These are phyloP conservation scores for Colletotrichum sp. DNA, from an alignment of 2,329 filamentous ascomycete genomes.

Conservation along the genomic window DNA sequence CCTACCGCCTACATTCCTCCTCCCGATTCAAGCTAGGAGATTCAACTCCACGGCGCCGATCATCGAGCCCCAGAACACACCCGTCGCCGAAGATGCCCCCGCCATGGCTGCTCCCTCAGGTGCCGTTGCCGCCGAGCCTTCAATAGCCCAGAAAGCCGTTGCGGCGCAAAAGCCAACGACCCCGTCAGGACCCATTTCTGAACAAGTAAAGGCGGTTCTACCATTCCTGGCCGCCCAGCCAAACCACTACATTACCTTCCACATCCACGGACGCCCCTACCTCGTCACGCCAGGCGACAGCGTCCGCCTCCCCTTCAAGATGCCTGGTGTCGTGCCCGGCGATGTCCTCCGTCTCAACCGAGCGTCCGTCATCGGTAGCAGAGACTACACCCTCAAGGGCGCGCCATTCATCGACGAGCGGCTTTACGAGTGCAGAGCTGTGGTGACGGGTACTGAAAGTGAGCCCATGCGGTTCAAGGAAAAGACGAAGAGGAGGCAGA, in stretches of 20 bases:
- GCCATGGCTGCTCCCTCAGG: slow-evolving; percentile 9
- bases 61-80: slow-evolving; percentile 40
- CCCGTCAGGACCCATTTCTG: slow-evolving; percentile 48
- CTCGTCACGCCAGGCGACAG: slow-evolving; percentile 79
- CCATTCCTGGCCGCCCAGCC: slow-evolving; percentile 76
- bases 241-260: slow-evolving; percentile 77
- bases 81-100: slow-evolving; percentile 16
- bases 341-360: slow-evolving; percentile 89
- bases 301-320: slow-evolving; percentile 79
- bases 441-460: slow-evolving; percentile 83
- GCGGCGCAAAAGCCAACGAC: neutral
- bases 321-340: slow-evolving; percentile 78
- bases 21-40: slow-evolving; percentile 34
- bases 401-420: slow-evolving; percentile 82
- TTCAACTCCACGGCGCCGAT: slow-evolving; percentile 58
- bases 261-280: slow-evolving; percentile 82
- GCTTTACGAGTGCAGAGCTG: slow-evolving; percentile 84
- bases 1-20: slow-evolving; percentile 36
- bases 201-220: slow-evolving; percentile 65
- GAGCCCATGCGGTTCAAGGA: slow-evolving; percentile 79
- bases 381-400: slow-evolving; percentile 89
- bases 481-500: slow-evolving; percentile 81
- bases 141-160: neutral
- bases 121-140: neutral
- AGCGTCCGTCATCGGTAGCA: slow-evolving; percentile 79